phyloP scores from a whole-genome alignment of 768 basidiomycete species.

The Rhodocollybia butyracea region DNA sequence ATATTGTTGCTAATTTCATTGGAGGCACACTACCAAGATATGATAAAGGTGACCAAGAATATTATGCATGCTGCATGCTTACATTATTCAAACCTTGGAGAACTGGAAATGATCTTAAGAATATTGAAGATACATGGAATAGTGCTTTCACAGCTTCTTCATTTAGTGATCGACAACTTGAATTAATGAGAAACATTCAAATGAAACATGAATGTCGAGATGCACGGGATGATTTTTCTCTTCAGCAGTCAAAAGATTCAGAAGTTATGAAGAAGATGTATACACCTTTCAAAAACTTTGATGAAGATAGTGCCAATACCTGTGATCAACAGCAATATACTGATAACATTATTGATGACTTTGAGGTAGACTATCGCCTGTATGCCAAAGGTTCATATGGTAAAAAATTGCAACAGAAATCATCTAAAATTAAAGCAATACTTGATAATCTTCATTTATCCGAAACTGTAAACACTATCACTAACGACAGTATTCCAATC shows the following conservation, averaged over 20 bases:
- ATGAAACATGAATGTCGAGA: constrained; percentile 28
- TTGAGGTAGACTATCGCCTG: neutral
- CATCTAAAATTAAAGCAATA: neutral
- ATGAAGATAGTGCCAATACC: neutral
- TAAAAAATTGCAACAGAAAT: neutral
- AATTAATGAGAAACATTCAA: constrained; percentile 26
- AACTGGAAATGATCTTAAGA: constrained; percentile 18
- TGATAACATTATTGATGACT: neutral
- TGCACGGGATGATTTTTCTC: constrained; percentile 25
- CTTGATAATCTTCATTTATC: neutral
- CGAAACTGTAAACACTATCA: neutral
- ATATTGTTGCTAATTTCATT: constrained; percentile 12
- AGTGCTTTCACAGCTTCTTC: constrained; percentile 13
- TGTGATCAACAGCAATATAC: neutral
- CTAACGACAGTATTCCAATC: neutral
- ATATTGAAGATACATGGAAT: constrained; percentile 19
- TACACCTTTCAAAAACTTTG: neutral
- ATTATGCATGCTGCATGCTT: constrained; percentile 17
- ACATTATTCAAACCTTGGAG: constrained; percentile 28
- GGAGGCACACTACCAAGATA: constrained; percentile 14
- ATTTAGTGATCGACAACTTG: constrained; percentile 11
- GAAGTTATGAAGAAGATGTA: neutral
- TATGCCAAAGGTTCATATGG: neutral
- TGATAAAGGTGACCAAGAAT: constrained; percentile 15
- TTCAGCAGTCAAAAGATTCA: constrained; percentile 12